A percentile compares a stretch with the other conserved stretches of the same genome.
Evolutionary conservation across 164 flowering plant species (phyloP).

Genomic region (Aristolochia contorta): DNA sequence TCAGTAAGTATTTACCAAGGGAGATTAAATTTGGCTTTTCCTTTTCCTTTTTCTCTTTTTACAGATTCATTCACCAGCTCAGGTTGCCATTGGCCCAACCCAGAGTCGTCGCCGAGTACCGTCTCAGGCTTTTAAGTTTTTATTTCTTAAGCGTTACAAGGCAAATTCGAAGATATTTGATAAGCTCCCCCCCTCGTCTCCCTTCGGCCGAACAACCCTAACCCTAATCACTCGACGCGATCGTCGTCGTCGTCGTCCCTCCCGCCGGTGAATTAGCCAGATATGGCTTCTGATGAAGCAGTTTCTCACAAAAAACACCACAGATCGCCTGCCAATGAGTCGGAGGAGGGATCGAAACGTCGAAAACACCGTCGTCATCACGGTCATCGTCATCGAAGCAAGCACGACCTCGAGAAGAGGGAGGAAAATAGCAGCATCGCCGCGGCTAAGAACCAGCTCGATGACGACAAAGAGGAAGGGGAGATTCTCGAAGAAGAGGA

Average conservation of each 20-base stretch:
- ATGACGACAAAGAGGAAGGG: constrained; percentile 87
- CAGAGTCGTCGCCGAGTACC: no score
- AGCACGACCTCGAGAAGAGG: constrained; percentile 22
- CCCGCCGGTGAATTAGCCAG: neutral
- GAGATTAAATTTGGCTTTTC: no score
- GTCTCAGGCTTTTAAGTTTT: no score
- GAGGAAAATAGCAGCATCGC: constrained; percentile 14
- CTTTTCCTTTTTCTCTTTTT: no score
- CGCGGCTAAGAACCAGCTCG: constrained; percentile 3
- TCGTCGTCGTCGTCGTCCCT: neutral
- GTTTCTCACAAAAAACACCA: constrained; percentile 12
- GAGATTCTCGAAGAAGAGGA: constrained; percentile 81
- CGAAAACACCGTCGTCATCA: constrained; percentile 47
- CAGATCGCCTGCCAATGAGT: constrained; percentile 35
- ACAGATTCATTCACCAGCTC: no score
- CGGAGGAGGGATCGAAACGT: constrained; percentile 57
- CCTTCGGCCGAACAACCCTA: neutral
- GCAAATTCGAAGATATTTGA: no score
- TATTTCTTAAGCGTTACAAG: no score
- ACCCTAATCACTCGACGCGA: neutral
- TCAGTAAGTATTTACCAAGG: no score
- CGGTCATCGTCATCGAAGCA: constrained; percentile 46
- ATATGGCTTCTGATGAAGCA: constrained; percentile 48
- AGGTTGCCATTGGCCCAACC: no score
- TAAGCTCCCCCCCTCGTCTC: no score